Percentiles rank a stretch among this genome's conserved stretches.
phyloP scores from a whole-genome alignment of 2,329 filamentous ascomycete genomes.

The Colletotrichum caudatum region DNA sequence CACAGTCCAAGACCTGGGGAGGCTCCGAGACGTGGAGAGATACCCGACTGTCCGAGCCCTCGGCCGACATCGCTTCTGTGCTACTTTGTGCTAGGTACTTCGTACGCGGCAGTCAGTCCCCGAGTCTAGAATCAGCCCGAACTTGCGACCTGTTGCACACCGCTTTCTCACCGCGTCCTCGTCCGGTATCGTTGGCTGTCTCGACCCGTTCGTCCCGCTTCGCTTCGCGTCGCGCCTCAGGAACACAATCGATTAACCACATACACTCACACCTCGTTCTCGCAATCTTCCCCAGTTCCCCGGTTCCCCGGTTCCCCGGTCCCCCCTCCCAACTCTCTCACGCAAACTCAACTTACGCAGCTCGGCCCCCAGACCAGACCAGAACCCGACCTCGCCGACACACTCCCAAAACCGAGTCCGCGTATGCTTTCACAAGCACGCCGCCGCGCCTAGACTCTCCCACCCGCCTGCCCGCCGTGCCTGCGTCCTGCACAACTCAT shows the following conservation, averaged over 20 bases:
- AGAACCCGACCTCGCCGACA: slow-evolving; percentile 27
- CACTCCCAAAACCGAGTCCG: slow-evolving; percentile 38
- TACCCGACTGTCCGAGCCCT: slow-evolving; percentile 36
- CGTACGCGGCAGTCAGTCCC: background rate
- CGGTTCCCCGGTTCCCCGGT: background rate
- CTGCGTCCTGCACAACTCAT: slow-evolving; percentile 18
- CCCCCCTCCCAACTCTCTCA: background rate
- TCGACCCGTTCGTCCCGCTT: background rate
- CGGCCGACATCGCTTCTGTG: slow-evolving; percentile 33
- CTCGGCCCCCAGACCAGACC: slow-evolving; percentile 10
- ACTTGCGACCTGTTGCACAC: slow-evolving; percentile 16
- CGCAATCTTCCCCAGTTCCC: slow-evolving; percentile 3
- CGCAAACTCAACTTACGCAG: slow-evolving; percentile 11
- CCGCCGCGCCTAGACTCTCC: slow-evolving; percentile 31
- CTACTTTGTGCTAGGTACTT: too few species aligned
- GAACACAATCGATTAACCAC: background rate
- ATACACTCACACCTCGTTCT: background rate
- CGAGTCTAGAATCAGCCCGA: background rate
- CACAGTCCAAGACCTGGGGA: background rate
- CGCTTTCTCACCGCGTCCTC: slow-evolving; percentile 21
- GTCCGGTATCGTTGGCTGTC: slow-evolving; percentile 11
- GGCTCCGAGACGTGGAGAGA: background rate
- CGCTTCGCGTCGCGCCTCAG: slow-evolving; percentile 16
- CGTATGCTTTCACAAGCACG: slow-evolving; percentile 23
- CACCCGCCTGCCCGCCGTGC: background rate